A percentile compares a stretch with the other conserved stretches of the same genome.
Conservation (phyloP, 441 rosid species). For the Croton laevigatus region DNA sequence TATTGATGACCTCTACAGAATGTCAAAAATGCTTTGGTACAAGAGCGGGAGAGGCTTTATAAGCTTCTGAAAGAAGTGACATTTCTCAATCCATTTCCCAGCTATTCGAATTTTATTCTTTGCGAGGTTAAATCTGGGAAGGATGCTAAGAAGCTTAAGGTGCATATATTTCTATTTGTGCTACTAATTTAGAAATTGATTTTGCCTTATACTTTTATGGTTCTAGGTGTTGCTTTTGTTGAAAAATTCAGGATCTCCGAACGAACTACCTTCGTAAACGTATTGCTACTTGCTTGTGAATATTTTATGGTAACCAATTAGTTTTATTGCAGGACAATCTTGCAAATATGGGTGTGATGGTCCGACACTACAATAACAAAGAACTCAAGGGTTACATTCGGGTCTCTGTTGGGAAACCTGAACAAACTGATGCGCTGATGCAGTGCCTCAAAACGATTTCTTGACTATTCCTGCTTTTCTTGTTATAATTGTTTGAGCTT, state of each 20-base stretch:
- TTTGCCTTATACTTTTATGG: too few species aligned
- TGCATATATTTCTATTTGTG: conserved; percentile 16
- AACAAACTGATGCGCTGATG: conserved; percentile 74
- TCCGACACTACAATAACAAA: conserved; percentile 80
- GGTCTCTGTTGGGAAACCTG: conserved; percentile 81
- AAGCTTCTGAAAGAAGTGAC: conserved; percentile 63
- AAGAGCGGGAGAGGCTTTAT: conserved; percentile 71
- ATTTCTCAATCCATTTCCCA: conserved; percentile 76
- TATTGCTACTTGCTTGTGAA: not conserved
- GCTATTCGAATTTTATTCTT: conserved; percentile 83
- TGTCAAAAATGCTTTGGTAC: conserved; percentile 72
- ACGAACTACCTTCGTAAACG: not conserved
- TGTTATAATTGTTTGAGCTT: too few species aligned
- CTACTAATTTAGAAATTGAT: not conserved
- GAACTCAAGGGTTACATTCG: conserved; percentile 76
- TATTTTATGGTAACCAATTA: not conserved
- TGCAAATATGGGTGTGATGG: conserved; percentile 81
- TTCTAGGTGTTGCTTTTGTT: not conserved
- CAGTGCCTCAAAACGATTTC: conserved; percentile 43
- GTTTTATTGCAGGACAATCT: conserved; percentile 65
- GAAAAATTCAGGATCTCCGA: not conserved
- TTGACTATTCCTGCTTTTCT: conserved; percentile 25
- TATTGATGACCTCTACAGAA: conserved; percentile 34
- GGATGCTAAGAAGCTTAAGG: conserved; percentile 91
- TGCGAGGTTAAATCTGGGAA: conserved; percentile 74